Evolutionary conservation across 2,329 filamentous ascomycete genomes (phyloP), one percentile per base, ranked within the genome.

Genomic region (Fusarium sp.): DNA sequence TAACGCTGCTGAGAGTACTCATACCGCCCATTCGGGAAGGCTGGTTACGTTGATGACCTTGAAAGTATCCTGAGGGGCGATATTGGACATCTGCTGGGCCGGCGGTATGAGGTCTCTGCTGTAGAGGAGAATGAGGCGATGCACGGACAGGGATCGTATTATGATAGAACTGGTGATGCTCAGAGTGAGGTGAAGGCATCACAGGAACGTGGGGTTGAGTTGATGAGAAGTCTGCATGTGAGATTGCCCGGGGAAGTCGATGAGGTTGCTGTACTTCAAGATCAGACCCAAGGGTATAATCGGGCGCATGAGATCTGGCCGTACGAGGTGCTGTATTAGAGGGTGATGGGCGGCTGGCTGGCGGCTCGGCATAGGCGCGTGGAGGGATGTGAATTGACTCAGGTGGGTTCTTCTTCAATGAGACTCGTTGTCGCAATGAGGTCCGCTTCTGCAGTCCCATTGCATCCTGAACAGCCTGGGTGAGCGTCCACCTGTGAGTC

Each of bases 51-150:
- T 84, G 78, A 35, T 86, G 85, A 5, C 79, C 74, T 14, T 82
- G 76, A 38, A 83, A 81, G 53, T 79, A 79, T 53, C 78, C 60
- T 75, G 83, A 74, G 68, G 74, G 72, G 62, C 67, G 78, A 39
- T 79, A 76, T 30, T 74, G 76, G 42, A 78, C 76, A 13, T 79
- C 75, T 18, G 61, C 67, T 5, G 73, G 71, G 35, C 84, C 85
- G 5, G 88, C 84, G 24, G 85, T 91, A 80, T 88, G 89, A 33
- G 87, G 88, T 36, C 86, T 82, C 76, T 88, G 89, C 78, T 91
- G 90, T 3, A 91, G 81, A 18, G 90, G 90, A 10, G 90, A 91
- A 73, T 91, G 87, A 7, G 90, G 90, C 48, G 87, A 90, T 20
- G 90, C 90, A 48, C 87, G 86, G 5, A 91, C 89, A 1, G 90